A percentile compares a stretch with the other conserved stretches of the same genome.
Evolutionary conservation across 1,139 yeast species (phyloP).

Genomic region (Hansenula sp.): DNA sequence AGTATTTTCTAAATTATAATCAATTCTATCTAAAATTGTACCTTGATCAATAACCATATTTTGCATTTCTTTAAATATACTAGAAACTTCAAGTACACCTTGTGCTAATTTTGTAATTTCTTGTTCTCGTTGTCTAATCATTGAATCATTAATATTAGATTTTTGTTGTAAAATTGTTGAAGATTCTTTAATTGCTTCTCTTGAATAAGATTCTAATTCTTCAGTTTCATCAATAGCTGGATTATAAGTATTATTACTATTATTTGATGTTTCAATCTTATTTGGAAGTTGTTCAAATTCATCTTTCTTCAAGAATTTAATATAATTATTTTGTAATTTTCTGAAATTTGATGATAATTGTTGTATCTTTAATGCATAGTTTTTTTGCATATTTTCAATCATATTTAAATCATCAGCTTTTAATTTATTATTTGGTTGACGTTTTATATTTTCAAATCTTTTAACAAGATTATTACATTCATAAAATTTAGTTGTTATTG

Average conservation of each 20-base stretch:
- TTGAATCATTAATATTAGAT: constrained; percentile 38
- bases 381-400: constrained; percentile 76
- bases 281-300: constrained; percentile 43
- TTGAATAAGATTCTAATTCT: constrained; percentile 42
- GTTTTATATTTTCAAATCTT: constrained; percentile 49
- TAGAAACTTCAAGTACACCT: constrained; percentile 89
- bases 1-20: constrained; percentile 80
- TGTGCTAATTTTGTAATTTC: constrained; percentile 90
- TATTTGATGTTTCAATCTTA: constrained; percentile 6
- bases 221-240: constrained; percentile 35
- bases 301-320: constrained; percentile 67
- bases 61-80: constrained; percentile 91
- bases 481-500: constrained; percentile 70
- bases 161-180: constrained; percentile 30
- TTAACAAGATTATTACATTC: constrained; percentile 73
- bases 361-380: constrained; percentile 82
- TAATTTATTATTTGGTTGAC: constrained; percentile 25
- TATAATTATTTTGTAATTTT: constrained; percentile 82
- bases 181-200: constrained; percentile 38
- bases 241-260: constrained; percentile 14
- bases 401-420: constrained; percentile 51
- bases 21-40: constrained; percentile 86
- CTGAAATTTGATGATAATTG: constrained; percentile 72
- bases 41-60: constrained; percentile 93
- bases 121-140: constrained; percentile 70